These are phyloP conservation scores for Pulveroboletus sp. DNA, from an alignment of 768 basidiomycete genomes.

Conservation along the genomic window DNA sequence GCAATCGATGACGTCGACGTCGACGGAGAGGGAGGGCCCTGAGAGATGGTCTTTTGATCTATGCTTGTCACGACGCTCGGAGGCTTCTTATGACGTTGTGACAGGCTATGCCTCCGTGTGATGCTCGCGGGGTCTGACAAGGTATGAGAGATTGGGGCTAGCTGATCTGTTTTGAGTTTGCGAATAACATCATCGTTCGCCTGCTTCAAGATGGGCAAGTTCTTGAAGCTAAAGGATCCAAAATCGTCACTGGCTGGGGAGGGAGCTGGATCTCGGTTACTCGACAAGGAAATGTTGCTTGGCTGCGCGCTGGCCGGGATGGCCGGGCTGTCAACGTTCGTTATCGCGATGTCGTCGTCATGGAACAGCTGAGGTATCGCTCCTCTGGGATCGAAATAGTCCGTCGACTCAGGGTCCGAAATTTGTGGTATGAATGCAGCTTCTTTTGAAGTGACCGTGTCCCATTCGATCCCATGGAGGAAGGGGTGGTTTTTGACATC, in stretches of 20 bases:
- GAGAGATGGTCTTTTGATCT: constrained; percentile 56
- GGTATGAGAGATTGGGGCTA: constrained; percentile 71
- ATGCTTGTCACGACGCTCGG: constrained; percentile 70
- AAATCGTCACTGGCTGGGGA: constrained; percentile 83
- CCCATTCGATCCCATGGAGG: constrained; percentile 90
- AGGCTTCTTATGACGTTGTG: constrained; percentile 74
- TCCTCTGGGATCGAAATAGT: constrained; percentile 97
- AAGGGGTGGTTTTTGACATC: constrained; percentile 93
- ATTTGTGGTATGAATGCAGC: constrained; percentile 95
- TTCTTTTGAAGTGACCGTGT: constrained; percentile 80
- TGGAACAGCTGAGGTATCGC: constrained; percentile 88
- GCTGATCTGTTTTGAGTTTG: constrained; percentile 89
- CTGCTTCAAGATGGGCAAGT: constrained; percentile 91
- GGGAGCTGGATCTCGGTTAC: constrained; percentile 39
- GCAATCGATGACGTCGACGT: constrained; percentile 90
- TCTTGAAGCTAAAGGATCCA: constrained; percentile 98
- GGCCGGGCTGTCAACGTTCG: constrained; percentile 47
- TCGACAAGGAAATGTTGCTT: constrained; percentile 24
- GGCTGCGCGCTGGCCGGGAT: constrained; percentile 17
- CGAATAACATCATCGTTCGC: constrained; percentile 98
- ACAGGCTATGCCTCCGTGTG: constrained; percentile 74
- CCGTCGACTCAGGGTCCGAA: constrained; percentile 96
- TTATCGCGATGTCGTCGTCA: constrained; percentile 71
- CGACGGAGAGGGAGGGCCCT: constrained; percentile 88
- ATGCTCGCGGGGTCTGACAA: constrained; percentile 58